Conservation (phyloP, 2,329 filamentous ascomycete species). For the Dryadomyces quercus-mongolicae region DNA sequence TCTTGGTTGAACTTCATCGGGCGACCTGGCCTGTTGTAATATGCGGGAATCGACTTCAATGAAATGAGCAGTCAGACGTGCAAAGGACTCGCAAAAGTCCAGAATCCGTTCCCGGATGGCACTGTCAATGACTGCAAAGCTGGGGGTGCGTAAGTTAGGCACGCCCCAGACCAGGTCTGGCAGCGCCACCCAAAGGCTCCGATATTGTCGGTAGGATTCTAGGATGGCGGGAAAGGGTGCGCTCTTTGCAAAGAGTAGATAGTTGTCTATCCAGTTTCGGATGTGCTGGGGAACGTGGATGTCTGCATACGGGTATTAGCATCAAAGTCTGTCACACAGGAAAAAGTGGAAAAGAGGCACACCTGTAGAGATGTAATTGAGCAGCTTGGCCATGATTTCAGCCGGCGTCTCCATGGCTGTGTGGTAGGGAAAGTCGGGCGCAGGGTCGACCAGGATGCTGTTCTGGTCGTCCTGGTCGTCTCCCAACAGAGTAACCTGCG, state of each 20-base stretch:
- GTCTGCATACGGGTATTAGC: constrained; percentile 24
- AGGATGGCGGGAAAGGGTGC: constrained; percentile 23
- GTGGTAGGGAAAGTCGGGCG: constrained; percentile 33
- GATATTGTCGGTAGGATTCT: constrained; percentile 31
- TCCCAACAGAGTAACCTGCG: constrained; percentile 14
- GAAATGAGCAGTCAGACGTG: constrained; percentile 39
- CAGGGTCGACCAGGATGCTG: constrained; percentile 26
- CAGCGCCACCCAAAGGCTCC: constrained; percentile 38
- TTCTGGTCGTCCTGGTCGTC: constrained; percentile 7
- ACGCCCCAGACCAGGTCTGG: constrained; percentile 33
- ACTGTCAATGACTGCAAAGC: constrained; percentile 5
- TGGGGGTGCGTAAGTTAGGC: constrained; percentile 5
- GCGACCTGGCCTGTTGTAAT: constrained; percentile 15
- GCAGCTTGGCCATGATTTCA: constrained; percentile 17
- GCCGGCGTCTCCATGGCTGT: constrained; percentile 15
- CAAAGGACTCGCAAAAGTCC: constrained; percentile 28
- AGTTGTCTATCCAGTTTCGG: constrained; percentile 37
- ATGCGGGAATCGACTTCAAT: constrained; percentile 34
- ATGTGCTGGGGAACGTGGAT: constrained; percentile 31
- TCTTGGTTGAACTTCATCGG: constrained; percentile 21
- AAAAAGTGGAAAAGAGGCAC: constrained; percentile 3
- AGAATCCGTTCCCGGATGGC: constrained; percentile 21
- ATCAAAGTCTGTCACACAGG: constrained; percentile 7
- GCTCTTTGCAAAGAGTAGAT: constrained; percentile 27
- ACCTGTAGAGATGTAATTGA: constrained; percentile 15